Evolutionary conservation across 768 basidiomycete species (phyloP), one percentile per base, ranked within the genome.

Genomic region (Amanita fuliginea): DNA sequence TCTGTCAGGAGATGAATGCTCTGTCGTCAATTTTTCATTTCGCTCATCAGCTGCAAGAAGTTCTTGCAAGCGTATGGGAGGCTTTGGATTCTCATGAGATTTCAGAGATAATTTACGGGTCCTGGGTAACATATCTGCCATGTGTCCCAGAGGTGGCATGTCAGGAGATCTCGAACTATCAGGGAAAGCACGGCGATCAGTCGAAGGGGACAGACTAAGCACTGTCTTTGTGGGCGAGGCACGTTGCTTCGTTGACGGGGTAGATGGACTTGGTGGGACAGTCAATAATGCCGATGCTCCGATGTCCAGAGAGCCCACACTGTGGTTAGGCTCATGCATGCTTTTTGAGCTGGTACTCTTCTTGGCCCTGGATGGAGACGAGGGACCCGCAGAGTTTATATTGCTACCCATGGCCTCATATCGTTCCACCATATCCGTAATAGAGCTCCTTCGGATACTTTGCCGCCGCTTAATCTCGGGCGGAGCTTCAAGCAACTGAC

Each of bases 371-470:
- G 62, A 51, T 22, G 64, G 58, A 7, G 69, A 63, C 2, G 72
- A 64, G 33, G 69, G 60, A 4, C 62, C 22, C 26, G 55, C 53
- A 37, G 61, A 52, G 3, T 67, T 70, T 19, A 57, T 54, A 48
- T 59, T 62, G 18, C 64, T 66, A 30, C 72, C 74, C 48, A 90
- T 79, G 6, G 80, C 77, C 62, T 92, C 89, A 61, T 81, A 92
- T 40, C 71, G 77, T 55, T 86, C 84, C 21, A 91, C 89, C 78
- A 91, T 89, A 59, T 91, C 80, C 35, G 87, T 80, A 56, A 91
- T 91, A 0, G 89, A 91, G 3, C 81, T 83, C 46, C 87, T 73
- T 16, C 88, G 76, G 6, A 61, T 57, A 5, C 62, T 55, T 2
- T 64, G 62, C 28, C 72, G 72, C 32, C 70, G 64, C 37, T 63